These are phyloP conservation scores for Lophiotrema nucula DNA, from an alignment of 495 filamentous ascomycete species.

Conservation along the genomic window DNA sequence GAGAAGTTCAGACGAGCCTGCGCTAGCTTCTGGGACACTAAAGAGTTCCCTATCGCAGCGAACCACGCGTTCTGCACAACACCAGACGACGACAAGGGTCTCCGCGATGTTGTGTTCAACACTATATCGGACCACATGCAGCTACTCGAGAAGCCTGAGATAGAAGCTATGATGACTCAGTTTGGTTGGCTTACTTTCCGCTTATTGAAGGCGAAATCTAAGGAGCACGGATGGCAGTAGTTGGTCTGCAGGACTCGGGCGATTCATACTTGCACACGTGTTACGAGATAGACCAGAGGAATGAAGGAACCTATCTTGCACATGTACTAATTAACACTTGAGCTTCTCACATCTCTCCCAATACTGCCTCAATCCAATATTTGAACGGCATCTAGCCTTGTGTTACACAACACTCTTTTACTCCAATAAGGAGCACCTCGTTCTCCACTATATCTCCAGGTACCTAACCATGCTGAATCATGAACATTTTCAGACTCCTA, in stretches of 20 bases:
- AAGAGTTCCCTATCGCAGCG: conserved; percentile 7
- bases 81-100: conserved; percentile 7
- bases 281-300: background rate
- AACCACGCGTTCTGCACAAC: conserved; percentile 7
- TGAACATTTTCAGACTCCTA: no score
- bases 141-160: conserved; percentile 13
- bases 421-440: no score
- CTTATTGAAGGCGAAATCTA: background rate
- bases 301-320: background rate
- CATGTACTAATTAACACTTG: background rate
- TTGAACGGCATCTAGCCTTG: background rate
- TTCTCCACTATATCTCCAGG: no score
- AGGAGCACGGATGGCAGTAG: background rate
- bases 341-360: background rate
- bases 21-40: conserved; percentile 5
- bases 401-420: no score
- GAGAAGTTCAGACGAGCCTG: conserved; percentile 13
- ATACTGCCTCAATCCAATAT: background rate
- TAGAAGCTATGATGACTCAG: conserved; percentile 20
- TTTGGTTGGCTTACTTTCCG: conserved; percentile 3
- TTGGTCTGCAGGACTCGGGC: background rate
- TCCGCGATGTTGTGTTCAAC: conserved; percentile 14
- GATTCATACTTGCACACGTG: background rate
- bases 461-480: no score
- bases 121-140: conserved; percentile 9